Evolutionary conservation across 768 basidiomycete species (phyloP).

Genomic region (Tremella yokohamensis): DNA sequence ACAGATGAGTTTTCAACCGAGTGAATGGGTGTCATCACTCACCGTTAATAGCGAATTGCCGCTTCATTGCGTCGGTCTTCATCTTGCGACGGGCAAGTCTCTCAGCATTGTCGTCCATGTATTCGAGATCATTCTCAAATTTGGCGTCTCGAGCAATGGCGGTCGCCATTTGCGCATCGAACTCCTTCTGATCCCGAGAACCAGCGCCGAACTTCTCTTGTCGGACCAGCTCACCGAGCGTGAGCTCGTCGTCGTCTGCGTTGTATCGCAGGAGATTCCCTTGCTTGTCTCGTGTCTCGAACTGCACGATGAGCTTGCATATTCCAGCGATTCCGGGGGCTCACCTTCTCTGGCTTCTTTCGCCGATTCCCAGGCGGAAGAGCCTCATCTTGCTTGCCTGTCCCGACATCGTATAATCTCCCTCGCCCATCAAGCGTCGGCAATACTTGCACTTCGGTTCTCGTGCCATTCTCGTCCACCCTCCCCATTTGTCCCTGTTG

Average conservation of each 20-base stretch:
- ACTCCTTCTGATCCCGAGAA: slow-evolving; percentile 80
- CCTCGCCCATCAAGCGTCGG: slow-evolving; percentile 84
- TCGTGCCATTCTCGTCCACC: slow-evolving; percentile 51
- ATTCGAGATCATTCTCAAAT: slow-evolving; percentile 86
- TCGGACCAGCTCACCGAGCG: slow-evolving; percentile 84
- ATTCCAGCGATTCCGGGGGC: neutral
- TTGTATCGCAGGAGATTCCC: slow-evolving; percentile 85
- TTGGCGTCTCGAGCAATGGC: slow-evolving; percentile 84
- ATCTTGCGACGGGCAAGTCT: slow-evolving; percentile 88
- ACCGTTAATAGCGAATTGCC: slow-evolving; percentile 95
- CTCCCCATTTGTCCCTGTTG: slow-evolving; percentile 40
- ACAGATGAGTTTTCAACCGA: neutral
- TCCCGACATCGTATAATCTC: slow-evolving; percentile 82
- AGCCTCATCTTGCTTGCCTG: slow-evolving; percentile 57
- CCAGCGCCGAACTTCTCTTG: slow-evolving; percentile 90
- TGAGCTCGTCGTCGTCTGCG: slow-evolving; percentile 80
- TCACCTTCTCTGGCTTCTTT: slow-evolving; percentile 68
- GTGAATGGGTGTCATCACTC: slow-evolving; percentile 22
- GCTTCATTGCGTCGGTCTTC: slow-evolving; percentile 92
- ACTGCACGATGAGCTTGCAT: slow-evolving; percentile 52
- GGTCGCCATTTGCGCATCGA: slow-evolving; percentile 83
- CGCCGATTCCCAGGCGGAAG: slow-evolving; percentile 66
- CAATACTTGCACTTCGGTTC: slow-evolving; percentile 72
- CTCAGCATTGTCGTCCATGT: slow-evolving; percentile 95
- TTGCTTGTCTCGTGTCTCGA: slow-evolving; percentile 88